Base-by-base conservation (phyloP, 768 basidiomycete genomes). In the Termitomyces sp. region DNA sequence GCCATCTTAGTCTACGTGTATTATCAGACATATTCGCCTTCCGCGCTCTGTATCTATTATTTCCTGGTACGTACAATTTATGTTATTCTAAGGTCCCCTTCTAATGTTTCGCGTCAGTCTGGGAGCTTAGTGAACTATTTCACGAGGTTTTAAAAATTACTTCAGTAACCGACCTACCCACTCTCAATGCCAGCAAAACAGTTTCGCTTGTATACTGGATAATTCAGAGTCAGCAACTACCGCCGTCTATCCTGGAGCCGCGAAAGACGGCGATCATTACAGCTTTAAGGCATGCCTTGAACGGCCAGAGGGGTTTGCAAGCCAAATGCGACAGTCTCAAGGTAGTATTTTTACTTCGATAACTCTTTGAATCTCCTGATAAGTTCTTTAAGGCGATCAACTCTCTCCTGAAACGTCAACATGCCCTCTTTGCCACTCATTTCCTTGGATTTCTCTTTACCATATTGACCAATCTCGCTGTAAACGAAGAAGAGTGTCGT, bases 1-100 rank as follows among this genome's bases (percentile, higher is more conserved):
- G 79, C 58, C 79, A 82, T 30, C 70, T 79, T 59, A 80, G 84
- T 4, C 70, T 89, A 30, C 75, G 77, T 59, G 67, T 81, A 49
- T 61, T 82, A 42, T 77, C 82, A 5, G 75, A 75, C 52, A 71
- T 88, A 54, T 77, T 86, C 62, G 71, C 70, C n/a, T 77, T 80
- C 58, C 73, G 73, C 18, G 62, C 69, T 20, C 61, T 87, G 58
- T 72, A 75, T 69, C 63, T 70, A 13, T 64, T 76, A 47, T 83
- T 88, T 63, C 58, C 77, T 14, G 68, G 87, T 88, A 63, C 42
- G 82, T 73, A 22, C 51, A 43, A 16, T 18, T 48, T 10, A 30
- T 1, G 18, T 36, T 33, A 20, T 42, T 28, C 32, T 44, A 63
- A 38, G 46, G 26, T 24, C 38, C 51, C 20, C 28, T 51, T 56